Conservation (phyloP, 2,329 filamentous ascomycete species). For the Dothideomycetes sp. region DNA sequence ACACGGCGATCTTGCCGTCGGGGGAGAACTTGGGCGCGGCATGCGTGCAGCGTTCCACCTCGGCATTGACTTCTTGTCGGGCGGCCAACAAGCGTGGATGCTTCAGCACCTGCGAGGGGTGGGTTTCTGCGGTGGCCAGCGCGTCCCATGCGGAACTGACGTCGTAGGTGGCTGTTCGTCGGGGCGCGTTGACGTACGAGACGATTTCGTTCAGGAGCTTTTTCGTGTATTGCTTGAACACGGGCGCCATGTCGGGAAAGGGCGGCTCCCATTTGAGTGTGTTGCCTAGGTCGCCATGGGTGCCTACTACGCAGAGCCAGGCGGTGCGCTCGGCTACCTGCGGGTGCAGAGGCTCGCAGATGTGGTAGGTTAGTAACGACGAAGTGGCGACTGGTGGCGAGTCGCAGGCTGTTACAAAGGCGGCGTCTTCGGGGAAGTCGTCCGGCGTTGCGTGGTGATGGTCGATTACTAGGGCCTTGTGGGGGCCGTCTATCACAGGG, state of each 20-base stretch:
- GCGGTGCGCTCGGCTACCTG: constrained; percentile 39
- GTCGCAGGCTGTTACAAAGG: constrained; percentile 51
- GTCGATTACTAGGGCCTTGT: constrained; percentile 50
- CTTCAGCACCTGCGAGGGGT: constrained; percentile 41
- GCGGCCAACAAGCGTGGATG: constrained; percentile 42
- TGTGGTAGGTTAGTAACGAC: constrained; percentile 51
- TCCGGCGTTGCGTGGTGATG: constrained; percentile 47
- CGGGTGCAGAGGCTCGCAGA: constrained; percentile 47
- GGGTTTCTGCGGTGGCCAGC: constrained; percentile 34
- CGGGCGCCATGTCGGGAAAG: constrained; percentile 53
- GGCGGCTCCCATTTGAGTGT: constrained; percentile 54
- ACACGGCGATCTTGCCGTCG: constrained; percentile 51
- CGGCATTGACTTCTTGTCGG: constrained; percentile 46
- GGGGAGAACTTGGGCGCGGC: constrained; percentile 52
- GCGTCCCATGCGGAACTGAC: constrained; percentile 51
- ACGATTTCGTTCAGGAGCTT: constrained; percentile 53
- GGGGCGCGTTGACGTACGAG: constrained; percentile 53
- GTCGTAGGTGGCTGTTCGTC: constrained; percentile 50
- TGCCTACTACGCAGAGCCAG: constrained; percentile 55
- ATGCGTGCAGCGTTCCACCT: constrained; percentile 51
- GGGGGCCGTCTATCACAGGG: constrained; percentile 39
- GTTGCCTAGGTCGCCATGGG: constrained; percentile 55
- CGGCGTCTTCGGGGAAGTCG: constrained; percentile 45
- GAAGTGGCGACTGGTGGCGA: constrained; percentile 56
- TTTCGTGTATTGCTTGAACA: constrained; percentile 51